phyloP scores from a whole-genome alignment of 2,329 filamentous ascomycete genomes.

The Xylariales sp. region DNA sequence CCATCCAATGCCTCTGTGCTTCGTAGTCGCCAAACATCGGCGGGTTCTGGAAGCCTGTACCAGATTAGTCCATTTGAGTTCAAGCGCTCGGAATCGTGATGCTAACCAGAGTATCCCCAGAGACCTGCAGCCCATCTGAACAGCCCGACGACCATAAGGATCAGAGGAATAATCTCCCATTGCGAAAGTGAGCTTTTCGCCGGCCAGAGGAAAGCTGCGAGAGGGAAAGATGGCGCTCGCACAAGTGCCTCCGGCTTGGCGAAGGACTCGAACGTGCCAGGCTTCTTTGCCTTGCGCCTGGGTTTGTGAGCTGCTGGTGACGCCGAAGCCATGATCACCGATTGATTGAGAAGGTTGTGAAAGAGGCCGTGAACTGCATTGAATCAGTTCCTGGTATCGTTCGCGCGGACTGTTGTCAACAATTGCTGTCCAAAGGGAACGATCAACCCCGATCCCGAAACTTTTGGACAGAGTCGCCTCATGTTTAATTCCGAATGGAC shows the following conservation, averaged over 20 bases:
- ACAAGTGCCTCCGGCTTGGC: conserved; percentile 40
- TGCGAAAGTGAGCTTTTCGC: conserved; percentile 77
- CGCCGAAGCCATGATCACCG: conserved; percentile 44
- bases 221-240: conserved; percentile 71
- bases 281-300: conserved; percentile 53
- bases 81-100: background rate
- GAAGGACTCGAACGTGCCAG: conserved; percentile 20
- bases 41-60: conserved; percentile 66
- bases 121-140: conserved; percentile 90
- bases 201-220: conserved; percentile 93
- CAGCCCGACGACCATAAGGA: conserved; percentile 84
- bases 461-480: conserved; percentile 13
- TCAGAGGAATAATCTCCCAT: conserved; percentile 86
- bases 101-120: conserved; percentile 88
- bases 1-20: conserved; percentile 98
- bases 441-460: background rate
- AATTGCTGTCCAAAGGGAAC: background rate
- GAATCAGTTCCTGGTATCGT: conserved; percentile 5
- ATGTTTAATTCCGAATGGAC: background rate
- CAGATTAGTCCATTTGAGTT: background rate
- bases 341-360: conserved; percentile 9
- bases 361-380: conserved; percentile 16
- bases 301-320: conserved; percentile 54
- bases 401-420: background rate
- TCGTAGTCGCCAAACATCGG: conserved; percentile 98